A percentile compares a stretch with the other conserved stretches of the same genome.
Evolutionary conservation across 352 stramenopile genomes (phyloP).

Genomic region (Aphanomyces euteiches): DNA sequence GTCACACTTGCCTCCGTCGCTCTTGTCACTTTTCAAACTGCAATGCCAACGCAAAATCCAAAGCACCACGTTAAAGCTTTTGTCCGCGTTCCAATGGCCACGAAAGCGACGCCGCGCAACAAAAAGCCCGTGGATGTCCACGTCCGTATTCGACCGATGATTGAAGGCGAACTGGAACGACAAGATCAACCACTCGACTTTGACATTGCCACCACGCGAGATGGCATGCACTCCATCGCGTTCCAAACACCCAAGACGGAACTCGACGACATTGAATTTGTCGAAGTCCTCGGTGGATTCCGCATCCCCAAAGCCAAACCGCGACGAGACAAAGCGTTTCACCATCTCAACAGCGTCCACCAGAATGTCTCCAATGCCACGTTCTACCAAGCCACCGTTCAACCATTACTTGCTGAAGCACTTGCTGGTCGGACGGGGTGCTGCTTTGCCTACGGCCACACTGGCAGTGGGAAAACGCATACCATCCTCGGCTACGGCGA

Average conservation of each 20-base stretch:
- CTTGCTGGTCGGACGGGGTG: constrained; percentile 42
- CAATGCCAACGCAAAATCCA: not conserved
- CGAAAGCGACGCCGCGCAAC: not conserved
- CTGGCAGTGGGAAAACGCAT: constrained; percentile 59
- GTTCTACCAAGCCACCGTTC: constrained; percentile 36
- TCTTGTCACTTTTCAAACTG: not conserved
- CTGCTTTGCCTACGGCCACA: constrained; percentile 61
- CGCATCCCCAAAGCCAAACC: constrained; percentile 26
- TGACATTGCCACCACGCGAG: not conserved
- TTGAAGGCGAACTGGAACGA: constrained; percentile 20
- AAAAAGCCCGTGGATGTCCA: constrained; percentile 26
- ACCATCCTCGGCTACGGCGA: constrained; percentile 56
- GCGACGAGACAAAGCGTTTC: constrained; percentile 16
- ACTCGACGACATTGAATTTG: constrained; percentile 22
- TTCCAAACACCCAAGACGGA: constrained; percentile 14
- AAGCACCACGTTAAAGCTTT: not conserved
- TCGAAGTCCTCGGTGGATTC: constrained; percentile 26
- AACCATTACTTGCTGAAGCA: constrained; percentile 35
- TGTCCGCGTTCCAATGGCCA: not conserved
- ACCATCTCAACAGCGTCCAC: constrained; percentile 12
- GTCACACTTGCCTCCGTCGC: not conserved
- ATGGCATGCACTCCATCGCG: not conserved
- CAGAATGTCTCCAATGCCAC: constrained; percentile 34
- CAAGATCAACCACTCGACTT: constrained; percentile 1
- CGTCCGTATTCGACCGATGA: constrained; percentile 18